Evolutionary conservation across 352 stramenopile genomes (phyloP), one percentile per base, ranked within the genome.

Genomic region (Phytophthora rubi): DNA sequence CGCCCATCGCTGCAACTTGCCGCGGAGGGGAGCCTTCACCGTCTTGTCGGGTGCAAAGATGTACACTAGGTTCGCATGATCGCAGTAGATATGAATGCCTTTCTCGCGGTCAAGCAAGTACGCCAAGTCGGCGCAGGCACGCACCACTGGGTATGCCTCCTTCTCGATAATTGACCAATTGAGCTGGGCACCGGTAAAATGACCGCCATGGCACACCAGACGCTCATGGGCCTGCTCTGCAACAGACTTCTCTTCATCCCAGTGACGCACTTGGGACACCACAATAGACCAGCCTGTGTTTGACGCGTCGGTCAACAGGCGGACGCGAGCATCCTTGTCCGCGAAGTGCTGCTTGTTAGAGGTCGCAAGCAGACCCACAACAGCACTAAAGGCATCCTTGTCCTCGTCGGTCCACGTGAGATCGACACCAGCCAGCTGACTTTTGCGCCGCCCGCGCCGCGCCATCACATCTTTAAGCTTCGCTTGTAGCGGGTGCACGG

Each of bases 391-490:
- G 2, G 56, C 56, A 21, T 4, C 12, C 23, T 58, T n/a, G 6
- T n/a, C 15, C 8, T 54, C 44, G 6, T 28, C 13, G 10, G 44
- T 32, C 56, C 56, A 63, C 13, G 3, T 45, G 2, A 62, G 42
- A 53, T 62, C 56, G 1, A 62, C 42, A 6, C 44, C 56, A 23
- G 56, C 21, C 15, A 63, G 15, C 44, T 45, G 32, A 37, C 32
- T 37, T 9, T 58, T 55, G 28, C 23, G 44, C 28, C 18, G 15
- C 28, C 42, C 44, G 16, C 26, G 59, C 4, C 32, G 33, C 35
- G 10, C 37, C 37, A 59, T 59, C n/a, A 67, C 26, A 16, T 32
- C 3, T 42, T 67, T 49, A 12, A 54, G 13, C 6, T 60, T 67
- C 1, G 42, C 2, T 28, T 67, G 37, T 21, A 67, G 39, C 3